phyloP scores from a whole-genome alignment of 2,329 filamentous ascomycete genomes.

The Fusarium aywerte region DNA sequence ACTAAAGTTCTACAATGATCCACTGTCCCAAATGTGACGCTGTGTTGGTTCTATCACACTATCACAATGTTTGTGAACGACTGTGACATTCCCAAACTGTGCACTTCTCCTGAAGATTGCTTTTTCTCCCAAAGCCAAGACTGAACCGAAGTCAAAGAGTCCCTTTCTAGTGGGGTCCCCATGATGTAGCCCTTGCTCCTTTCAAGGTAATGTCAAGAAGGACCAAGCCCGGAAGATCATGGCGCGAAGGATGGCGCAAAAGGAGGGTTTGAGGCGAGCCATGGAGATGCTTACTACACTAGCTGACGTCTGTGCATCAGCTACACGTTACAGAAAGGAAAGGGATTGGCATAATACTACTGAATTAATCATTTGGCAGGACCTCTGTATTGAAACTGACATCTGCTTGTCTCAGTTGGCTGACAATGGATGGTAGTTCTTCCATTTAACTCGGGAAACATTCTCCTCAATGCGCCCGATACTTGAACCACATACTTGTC shows the following conservation, averaged over 20 bases:
- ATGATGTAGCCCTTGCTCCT: background rate
- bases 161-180: background rate
- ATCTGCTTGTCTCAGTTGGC: slow-evolving; percentile 14
- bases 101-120: slow-evolving; percentile 9
- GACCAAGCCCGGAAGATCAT: background rate
- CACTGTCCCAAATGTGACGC: background rate
- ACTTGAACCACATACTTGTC: background rate
- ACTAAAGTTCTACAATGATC: background rate
- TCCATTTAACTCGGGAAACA: slow-evolving; percentile 16
- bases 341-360: slow-evolving; percentile 4
- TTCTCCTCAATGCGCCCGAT: background rate
- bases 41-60: background rate
- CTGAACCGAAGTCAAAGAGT: background rate
- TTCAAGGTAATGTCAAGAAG: background rate
- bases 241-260: background rate
- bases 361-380: background rate
- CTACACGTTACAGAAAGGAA: background rate
- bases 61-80: background rate
- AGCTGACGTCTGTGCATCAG: slow-evolving; percentile 10
- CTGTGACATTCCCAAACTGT: background rate
- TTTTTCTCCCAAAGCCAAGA: background rate
- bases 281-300: background rate
- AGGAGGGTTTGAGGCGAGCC: background rate
- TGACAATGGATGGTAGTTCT: slow-evolving; percentile 1
- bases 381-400: background rate